These are phyloP conservation scores for Austroboletus eburneus DNA, from an alignment of 768 basidiomycete species.

Conservation along the genomic window DNA sequence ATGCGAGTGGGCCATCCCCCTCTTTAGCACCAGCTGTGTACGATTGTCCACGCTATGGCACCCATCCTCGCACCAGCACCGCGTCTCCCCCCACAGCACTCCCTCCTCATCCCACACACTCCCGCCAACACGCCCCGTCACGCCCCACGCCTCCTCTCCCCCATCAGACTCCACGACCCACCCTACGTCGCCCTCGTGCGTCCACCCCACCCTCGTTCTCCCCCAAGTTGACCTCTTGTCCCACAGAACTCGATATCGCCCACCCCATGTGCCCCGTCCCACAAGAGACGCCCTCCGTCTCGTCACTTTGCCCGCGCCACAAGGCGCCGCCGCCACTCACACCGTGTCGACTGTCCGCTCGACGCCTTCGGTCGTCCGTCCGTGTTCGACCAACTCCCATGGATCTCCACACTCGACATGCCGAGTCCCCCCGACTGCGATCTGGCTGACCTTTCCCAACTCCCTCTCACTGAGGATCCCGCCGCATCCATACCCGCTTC, in stretches of 20 bases:
- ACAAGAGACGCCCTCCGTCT: constrained; percentile 36
- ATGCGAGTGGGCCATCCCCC: constrained; percentile 18
- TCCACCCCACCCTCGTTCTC: not conserved
- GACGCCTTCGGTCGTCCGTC: constrained; percentile 31
- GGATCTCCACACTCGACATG: constrained; percentile 58
- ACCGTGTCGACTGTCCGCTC: constrained; percentile 39
- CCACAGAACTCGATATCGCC: constrained; percentile 38
- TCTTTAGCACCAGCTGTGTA: constrained; percentile 33
- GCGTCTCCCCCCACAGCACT: constrained; percentile 26
- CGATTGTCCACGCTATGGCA: constrained; percentile 28
- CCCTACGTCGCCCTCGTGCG: constrained; percentile 19
- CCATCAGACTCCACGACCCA: constrained; percentile 33
- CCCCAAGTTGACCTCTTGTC: constrained; percentile 6
- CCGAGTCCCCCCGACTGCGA: constrained; percentile 46
- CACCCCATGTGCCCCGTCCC: constrained; percentile 34
- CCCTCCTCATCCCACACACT: constrained; percentile 8
- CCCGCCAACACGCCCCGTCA: too few relatives aligned
- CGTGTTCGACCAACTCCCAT: constrained; percentile 61
- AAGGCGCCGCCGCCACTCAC: constrained; percentile 39
- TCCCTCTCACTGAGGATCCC: constrained; percentile 34
- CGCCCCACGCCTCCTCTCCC: constrained; percentile 38
- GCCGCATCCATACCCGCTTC: constrained; percentile 23
- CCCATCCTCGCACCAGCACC: constrained; percentile 42
- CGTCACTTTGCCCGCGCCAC: constrained; percentile 35
- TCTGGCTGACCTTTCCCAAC: constrained; percentile 63